phyloP scores from a whole-genome alignment of 371 early-diverging fungal genomes.

The Mortierella sp. region DNA sequence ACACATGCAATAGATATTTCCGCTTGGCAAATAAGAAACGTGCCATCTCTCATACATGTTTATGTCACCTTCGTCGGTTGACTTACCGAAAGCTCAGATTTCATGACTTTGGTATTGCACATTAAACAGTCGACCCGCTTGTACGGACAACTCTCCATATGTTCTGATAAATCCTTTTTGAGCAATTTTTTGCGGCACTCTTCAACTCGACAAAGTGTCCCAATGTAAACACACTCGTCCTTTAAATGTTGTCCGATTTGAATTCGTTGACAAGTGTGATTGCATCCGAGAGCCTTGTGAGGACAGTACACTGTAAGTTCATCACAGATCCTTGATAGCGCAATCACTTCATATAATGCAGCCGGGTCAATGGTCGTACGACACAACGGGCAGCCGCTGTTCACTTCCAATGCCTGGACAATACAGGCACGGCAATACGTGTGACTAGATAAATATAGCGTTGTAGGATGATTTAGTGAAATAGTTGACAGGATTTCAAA shows the following conservation, averaged over 20 bases:
- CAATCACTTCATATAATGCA: slow-evolving; percentile 70
- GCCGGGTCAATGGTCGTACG: slow-evolving; percentile 63
- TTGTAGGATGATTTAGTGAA: too few species aligned
- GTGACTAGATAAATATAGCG: slow-evolving; percentile 60
- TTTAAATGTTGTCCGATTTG: slow-evolving; percentile 68
- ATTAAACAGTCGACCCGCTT: slow-evolving; percentile 70
- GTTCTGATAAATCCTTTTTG: slow-evolving; percentile 68
- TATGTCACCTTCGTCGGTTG: neutral
- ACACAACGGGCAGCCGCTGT: slow-evolving; percentile 75
- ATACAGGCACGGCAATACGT: slow-evolving; percentile 79
- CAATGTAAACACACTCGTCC: slow-evolving; percentile 69
- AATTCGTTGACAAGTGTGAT: slow-evolving; percentile 71
- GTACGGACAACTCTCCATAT: slow-evolving; percentile 70
- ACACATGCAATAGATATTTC: neutral
- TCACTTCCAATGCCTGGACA: slow-evolving; percentile 64
- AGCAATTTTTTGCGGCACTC: slow-evolving; percentile 69
- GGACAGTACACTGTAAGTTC: slow-evolving; percentile 75
- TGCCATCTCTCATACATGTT: neutral
- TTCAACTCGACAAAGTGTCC: slow-evolving; percentile 66
- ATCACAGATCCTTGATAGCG: slow-evolving; percentile 77
- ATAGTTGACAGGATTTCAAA: neutral
- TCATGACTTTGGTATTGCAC: slow-evolving; percentile 69
- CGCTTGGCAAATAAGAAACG: neutral
- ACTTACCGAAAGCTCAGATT: slow-evolving; percentile 43
- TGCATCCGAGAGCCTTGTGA: slow-evolving; percentile 68